phyloP scores from a whole-genome alignment of 2,329 filamentous ascomycete species.

The Alternaria longipes region DNA sequence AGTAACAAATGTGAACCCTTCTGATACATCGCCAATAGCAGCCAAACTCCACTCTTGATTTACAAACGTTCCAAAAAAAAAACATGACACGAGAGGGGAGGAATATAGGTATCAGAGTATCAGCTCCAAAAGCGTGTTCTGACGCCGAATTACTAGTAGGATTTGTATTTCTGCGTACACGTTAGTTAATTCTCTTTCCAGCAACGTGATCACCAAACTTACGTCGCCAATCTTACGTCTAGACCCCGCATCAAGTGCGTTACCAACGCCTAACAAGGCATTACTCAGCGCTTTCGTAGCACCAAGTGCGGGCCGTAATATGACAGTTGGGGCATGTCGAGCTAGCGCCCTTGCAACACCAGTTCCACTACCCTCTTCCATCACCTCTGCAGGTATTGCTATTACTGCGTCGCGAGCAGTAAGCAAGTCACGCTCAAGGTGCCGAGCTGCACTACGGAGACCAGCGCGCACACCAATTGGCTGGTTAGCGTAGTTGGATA shows the following conservation, averaged over 20 bases:
- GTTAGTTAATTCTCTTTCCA: not conserved
- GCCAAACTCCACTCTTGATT: slow-evolving; percentile 17
- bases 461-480: slow-evolving; percentile 89
- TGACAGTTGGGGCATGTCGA: slow-evolving; percentile 87
- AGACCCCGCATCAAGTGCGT: slow-evolving; percentile 86
- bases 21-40: not conserved
- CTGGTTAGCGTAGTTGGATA: slow-evolving; percentile 93
- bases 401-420: slow-evolving; percentile 91
- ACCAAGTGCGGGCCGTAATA: slow-evolving; percentile 89
- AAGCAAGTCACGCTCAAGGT: slow-evolving; percentile 86
- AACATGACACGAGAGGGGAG: not conserved
- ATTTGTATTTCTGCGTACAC: slow-evolving; percentile 15
- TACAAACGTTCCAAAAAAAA: slow-evolving; percentile 5
- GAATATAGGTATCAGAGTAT: not conserved
- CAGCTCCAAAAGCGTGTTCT: not conserved
- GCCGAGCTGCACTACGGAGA: slow-evolving; percentile 80
- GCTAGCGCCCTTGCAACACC: slow-evolving; percentile 82
- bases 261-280: slow-evolving; percentile 90
- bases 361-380: slow-evolving; percentile 83
- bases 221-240: slow-evolving; percentile 86
- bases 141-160: slow-evolving; percentile 10
- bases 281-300: slow-evolving; percentile 88
- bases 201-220: slow-evolving; percentile 55
- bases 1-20: not conserved
- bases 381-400: slow-evolving; percentile 88